Evolutionary conservation across 768 basidiomycete species (phyloP).

Genomic region (Kwoniella heveanensis): DNA sequence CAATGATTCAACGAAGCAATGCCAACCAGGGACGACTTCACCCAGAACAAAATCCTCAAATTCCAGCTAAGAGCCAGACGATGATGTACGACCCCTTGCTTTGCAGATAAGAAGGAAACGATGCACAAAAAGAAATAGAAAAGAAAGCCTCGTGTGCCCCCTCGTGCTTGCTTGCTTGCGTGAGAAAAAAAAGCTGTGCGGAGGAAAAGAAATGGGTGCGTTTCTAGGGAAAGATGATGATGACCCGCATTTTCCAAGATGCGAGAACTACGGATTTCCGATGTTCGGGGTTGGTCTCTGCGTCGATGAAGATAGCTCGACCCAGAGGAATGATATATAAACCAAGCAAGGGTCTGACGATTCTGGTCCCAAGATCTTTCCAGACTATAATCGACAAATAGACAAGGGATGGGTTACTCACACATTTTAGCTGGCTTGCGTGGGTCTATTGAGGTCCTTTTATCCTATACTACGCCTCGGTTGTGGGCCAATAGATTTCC

Average conservation of each 20-base stretch:
- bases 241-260: neutral
- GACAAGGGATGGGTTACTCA: neutral
- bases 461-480: neutral
- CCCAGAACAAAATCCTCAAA: no score
- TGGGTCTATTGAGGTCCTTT: no score
- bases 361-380: no score
- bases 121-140: neutral
- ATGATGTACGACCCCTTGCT: constrained; percentile 1
- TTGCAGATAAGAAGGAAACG: neutral
- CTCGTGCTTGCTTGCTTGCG: neutral
- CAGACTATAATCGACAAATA: no score
- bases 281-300: neutral
- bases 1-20: neutral
- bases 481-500: no score
- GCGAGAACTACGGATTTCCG: constrained; percentile 2
- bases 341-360: neutral
- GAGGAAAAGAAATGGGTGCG: neutral
- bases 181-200: neutral
- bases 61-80: no score
- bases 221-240: no score
- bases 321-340: neutral
- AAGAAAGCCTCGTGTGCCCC: neutral
- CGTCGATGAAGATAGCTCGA: neutral
- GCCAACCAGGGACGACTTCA: neutral
- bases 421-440: neutral